phyloP scores from a whole-genome alignment of 2,329 filamentous ascomycete genomes.

The Aspergillus brunneoviolaceus region DNA sequence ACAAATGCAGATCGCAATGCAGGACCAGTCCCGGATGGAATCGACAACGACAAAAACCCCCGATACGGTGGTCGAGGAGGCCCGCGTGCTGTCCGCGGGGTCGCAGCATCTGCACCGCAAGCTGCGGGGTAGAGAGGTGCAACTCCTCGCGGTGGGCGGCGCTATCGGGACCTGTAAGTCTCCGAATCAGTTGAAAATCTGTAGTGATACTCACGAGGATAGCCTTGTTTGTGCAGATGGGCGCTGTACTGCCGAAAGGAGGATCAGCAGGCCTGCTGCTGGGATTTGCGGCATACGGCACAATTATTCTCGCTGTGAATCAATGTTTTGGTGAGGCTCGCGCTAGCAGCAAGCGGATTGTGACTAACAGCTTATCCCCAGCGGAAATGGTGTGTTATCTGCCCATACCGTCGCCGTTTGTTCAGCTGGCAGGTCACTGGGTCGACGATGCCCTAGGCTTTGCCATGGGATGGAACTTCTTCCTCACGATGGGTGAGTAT shows the following conservation, averaged over 20 bases:
- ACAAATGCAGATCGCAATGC: not conserved
- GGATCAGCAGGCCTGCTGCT: slow-evolving; percentile 38
- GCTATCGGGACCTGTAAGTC: slow-evolving; percentile 36
- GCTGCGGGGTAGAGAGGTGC: slow-evolving; percentile 33
- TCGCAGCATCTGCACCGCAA: slow-evolving; percentile 31
- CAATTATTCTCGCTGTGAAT: slow-evolving; percentile 34
- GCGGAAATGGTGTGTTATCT: slow-evolving; percentile 32
- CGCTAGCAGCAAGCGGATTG: no score
- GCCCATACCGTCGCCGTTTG: slow-evolving; percentile 28
- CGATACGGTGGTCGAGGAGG: not conserved
- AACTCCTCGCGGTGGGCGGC: slow-evolving; percentile 36
- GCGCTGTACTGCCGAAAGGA: slow-evolving; percentile 32
- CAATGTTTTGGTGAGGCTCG: slow-evolving; percentile 24
- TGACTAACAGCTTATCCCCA: not conserved
- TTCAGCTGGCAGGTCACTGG: slow-evolving; percentile 28
- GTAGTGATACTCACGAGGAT: not conserved
- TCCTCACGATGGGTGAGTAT: slow-evolving; percentile 26
- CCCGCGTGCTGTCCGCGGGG: slow-evolving; percentile 8
- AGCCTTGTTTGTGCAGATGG: slow-evolving; percentile 35
- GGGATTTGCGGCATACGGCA: slow-evolving; percentile 23
- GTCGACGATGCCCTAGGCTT: slow-evolving; percentile 32
- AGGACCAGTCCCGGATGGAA: not conserved
- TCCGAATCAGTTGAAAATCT: not conserved
- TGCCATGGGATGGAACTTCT: slow-evolving; percentile 33
- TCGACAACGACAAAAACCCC: not conserved